Conservation (phyloP, 192 early-diverging fungal genomes). For the Gryganskiella cystojenkinii region DNA sequence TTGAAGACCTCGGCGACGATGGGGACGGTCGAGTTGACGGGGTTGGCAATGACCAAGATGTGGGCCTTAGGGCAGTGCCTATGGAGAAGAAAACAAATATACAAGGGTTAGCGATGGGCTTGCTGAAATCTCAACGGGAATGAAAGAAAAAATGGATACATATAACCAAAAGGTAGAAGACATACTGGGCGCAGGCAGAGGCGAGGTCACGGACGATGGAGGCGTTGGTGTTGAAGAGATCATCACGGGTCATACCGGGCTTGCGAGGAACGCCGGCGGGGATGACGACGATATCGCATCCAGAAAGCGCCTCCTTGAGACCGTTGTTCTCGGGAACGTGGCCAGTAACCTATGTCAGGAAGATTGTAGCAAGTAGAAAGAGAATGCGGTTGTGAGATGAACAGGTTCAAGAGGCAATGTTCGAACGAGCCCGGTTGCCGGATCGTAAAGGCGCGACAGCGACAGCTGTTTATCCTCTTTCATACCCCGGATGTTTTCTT, state of each 20-base stretch:
- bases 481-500: too few species aligned
- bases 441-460: too few species aligned
- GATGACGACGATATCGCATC: constrained; percentile 82
- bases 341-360: constrained; percentile 58
- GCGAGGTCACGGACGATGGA: constrained; percentile 91
- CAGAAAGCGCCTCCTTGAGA: constrained; percentile 58
- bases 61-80: constrained; percentile 87
- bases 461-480: constrained; percentile 1
- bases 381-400: too few species aligned
- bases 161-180: not conserved
- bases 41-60: constrained; percentile 94
- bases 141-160: too few species aligned
- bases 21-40: constrained; percentile 98
- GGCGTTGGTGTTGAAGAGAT: constrained; percentile 99
- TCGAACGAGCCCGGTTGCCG: too few species aligned
- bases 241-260: constrained; percentile 99
- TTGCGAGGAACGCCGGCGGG: constrained; percentile 98
- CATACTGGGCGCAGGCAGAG: constrained; percentile 78
- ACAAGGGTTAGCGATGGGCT: not conserved
- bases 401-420: too few species aligned
- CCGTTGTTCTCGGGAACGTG: constrained; percentile 57
- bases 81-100: not conserved
- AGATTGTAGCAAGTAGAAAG: too few species aligned
- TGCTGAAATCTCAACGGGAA: too few species aligned
- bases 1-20: constrained; percentile 96